Evolutionary conservation across 768 basidiomycete species (phyloP), one percentile per base, ranked within the genome.

Genomic region (Macrolepiota dolichaula): DNA sequence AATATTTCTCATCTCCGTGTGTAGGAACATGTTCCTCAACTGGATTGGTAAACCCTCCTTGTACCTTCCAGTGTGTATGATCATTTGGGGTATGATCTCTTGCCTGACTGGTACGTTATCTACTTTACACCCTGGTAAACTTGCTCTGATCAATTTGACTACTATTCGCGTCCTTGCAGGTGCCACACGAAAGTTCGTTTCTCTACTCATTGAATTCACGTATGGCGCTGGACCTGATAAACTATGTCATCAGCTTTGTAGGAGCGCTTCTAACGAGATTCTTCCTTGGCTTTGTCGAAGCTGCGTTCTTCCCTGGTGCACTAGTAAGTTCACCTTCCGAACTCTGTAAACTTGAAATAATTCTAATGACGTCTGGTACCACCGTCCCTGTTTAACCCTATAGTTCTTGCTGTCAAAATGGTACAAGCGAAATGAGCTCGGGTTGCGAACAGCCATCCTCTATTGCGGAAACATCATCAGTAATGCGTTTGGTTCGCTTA

Each of bases 401-500:
- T 44, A 77, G 79, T 87, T 86, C 69, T 74, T 88, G 4, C 74
- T 89, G 36, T 87, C 87, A 2, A 87, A 86, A 73, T 87, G 92
- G 93, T 94, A 94, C 75, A 92, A 79, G 57, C 82, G 81, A 24
- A 78, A 80, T 44, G 92, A 95, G 71, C 76, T 94, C 35, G 92
- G 89, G 15, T 75, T 86, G 51, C 81, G 91, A 55, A 90, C 85
- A 10, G 90, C 90, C 3, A 71, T 90, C 44, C 77, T 94, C 19
- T 84, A 81, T 40, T 90, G 87, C 65, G 93, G 93, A 6, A 88
- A 82, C 67, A 79, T 95, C 24, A 86, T 94, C 62, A 88, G 87
- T 61, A 96, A 94, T 72, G 93, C 91, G 0, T 94, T 95, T 67
- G 92, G 93, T 1, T 80, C 90, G 1, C 77, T 96, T 15, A 83